Evolutionary conservation across 2,329 filamentous ascomycete genomes (phyloP).

Genomic region (Ophiosphaerella herpotricha): DNA sequence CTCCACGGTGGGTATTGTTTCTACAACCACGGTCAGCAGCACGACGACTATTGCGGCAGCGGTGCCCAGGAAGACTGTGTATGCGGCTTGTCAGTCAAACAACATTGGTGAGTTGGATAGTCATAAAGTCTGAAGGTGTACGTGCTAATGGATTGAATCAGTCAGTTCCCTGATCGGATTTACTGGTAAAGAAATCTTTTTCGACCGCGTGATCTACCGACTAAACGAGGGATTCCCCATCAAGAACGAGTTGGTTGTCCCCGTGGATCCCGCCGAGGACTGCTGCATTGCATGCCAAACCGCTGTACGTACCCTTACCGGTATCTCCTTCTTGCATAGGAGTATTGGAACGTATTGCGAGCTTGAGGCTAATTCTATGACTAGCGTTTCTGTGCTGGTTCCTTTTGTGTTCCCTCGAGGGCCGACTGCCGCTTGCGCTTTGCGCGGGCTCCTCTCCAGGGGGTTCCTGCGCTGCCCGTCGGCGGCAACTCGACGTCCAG

Average conservation of each 20-base stretch:
- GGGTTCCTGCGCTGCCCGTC: not conserved
- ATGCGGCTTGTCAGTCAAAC: conserved; percentile 26
- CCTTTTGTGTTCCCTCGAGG: conserved; percentile 24
- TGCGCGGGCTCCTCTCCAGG: conserved; percentile 12
- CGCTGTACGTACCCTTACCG: conserved; percentile 15
- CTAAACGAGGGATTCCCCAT: conserved; percentile 25
- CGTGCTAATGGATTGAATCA: conserved; percentile 1
- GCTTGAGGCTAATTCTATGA: not conserved
- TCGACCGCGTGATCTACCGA: conserved; percentile 29
- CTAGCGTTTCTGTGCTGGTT: conserved; percentile 29
- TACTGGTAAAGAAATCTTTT: conserved; percentile 17
- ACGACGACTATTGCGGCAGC: conserved; percentile 20
- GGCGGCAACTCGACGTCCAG: not conserved
- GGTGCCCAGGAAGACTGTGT: conserved; percentile 19
- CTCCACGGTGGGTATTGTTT: conserved; percentile 15
- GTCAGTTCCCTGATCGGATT: conserved; percentile 24
- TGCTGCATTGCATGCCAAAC: conserved; percentile 36
- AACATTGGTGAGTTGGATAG: conserved; percentile 29
- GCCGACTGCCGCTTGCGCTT: conserved; percentile 31
- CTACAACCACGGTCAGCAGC: conserved; percentile 19
- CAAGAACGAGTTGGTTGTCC: conserved; percentile 23
- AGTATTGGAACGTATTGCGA: no score
- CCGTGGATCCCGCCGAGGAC: conserved; percentile 10
- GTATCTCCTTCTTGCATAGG: not conserved
- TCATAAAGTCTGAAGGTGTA: not conserved